Base-by-base conservation (phyloP, 805 yeast genomes). In the Vanderwaltozyma tropicalis region DNA sequence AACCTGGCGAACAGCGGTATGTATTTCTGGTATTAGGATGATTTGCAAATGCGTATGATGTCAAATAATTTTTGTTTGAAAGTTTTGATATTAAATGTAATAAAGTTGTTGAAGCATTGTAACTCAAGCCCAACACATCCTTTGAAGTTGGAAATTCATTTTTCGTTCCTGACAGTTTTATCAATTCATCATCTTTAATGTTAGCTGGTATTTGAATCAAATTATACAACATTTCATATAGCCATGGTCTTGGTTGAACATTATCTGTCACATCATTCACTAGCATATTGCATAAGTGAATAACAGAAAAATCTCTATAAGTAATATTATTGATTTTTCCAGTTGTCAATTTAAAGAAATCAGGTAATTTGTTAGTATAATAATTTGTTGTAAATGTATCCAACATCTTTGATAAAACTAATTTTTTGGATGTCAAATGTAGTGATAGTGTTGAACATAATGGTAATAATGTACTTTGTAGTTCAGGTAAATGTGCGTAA, bases 161-260 rank as follows among this genome's bases (percentile, higher is more conserved):
- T 32, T 52, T 37, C 44, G 62, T 62, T 32, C 63, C 46, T 4
- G 57, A 52, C 15, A 53, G 31, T 25, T 46, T 50, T 4, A 45
- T 41, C 18, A 53, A 38, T 16, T 44, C 52, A 15, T 42, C 43
- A 25, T 43, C 46, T 26, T 38, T 38, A 11, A 40, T 27, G 19
- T 41, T 44, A 3, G 49, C 35, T 16, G 61, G 58, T 12, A 68
- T 50, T 2, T 74, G 76, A 12, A 82, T 59, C 35, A 80, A 49
- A 50, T 82, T 81, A 57, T 78, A 80, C 8, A 80, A 53, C 35
- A 73, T 64, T 49, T 81, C 82, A 35, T 73, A 69, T 27, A 76
- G 57, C 11, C 76, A 69, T 1, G 76, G 69, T 15, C 53, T 50
- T 13, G 55, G 50, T 20, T 50, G 48, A 8, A 34, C 14, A 35